Evolutionary conservation across 345 rosid genomes (phyloP), one percentile per base, ranked within the genome.

Genomic region (Anacardium occidentale): DNA sequence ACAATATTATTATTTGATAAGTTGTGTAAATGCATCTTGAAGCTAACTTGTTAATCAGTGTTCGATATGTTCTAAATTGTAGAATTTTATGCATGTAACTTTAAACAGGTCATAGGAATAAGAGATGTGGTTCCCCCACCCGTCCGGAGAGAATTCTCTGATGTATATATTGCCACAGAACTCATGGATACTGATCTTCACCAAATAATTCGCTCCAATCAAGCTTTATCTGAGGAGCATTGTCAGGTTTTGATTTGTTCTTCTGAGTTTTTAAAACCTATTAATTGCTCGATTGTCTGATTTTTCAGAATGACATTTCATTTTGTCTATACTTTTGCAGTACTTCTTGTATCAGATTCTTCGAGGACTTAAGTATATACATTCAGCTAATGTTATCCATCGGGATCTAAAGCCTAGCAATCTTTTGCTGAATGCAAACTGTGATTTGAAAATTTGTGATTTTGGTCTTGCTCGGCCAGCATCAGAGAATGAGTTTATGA

Each of bases 121-220:
- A 90, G 86, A 83, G 98, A 96, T 80, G 96, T 96, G 65, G 80
- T 96, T 80, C 98, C 99, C 71, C 98, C 99, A 18, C 93, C 99
- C 71, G 1, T 89, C 42, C 59, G 97, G 67, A 83, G 90, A 79
- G 91, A 96, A 76, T 96, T 96, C 78, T 66, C 75, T 8, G 99
- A 96, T 80, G 99, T 96, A 22, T 96, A 93, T 76, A 83, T 91
- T 11, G 86, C 98, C 34, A 84, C 71, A 22, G 99, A 93, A 51
- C 89, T 93, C 69, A 90, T 96, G 99, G 99, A 93, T 79, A 87
- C 98, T 34, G 99, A 96, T 84, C 91, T 96, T 76, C 98, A 96
- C 75, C 96, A 96, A 68, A 96, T 96, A 68, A 87, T 91, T 54
- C 89, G 93, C 64, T 96, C 98, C 29, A 96, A 91, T 74, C 99